These are phyloP conservation scores for Lolium rigidum DNA, from an alignment of 176 grass and related monocot genomes.

Conservation along the genomic window DNA sequence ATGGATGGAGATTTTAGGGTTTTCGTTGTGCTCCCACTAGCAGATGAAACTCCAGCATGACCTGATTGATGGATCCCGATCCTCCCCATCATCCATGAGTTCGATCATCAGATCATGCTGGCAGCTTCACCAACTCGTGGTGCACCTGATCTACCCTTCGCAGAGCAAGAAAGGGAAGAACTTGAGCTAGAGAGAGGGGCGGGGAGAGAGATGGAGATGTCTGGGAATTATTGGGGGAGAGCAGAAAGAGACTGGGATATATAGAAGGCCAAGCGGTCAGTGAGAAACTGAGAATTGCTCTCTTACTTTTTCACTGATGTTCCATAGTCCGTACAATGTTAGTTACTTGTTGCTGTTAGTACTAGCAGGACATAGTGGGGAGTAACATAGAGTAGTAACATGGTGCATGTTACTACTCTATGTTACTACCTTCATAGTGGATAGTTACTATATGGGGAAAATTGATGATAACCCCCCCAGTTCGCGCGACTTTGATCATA, in stretches of 20 bases:
- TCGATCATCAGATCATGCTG: constrained; percentile 71
- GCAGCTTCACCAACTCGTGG: constrained; percentile 75
- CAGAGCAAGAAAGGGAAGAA: background rate
- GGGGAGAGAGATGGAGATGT: background rate
- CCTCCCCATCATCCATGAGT: background rate
- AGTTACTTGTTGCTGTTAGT: background rate
- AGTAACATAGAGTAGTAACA: too few species aligned
- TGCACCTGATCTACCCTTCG: constrained; percentile 44
- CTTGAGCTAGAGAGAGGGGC: background rate
- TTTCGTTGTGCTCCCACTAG: constrained; percentile 60
- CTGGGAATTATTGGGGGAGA: background rate
- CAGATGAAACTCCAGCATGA: constrained; percentile 83
- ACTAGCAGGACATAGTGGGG: background rate
- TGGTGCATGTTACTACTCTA: too few species aligned
- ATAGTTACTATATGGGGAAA: too few species aligned
- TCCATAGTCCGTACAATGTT: background rate
- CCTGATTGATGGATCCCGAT: constrained; percentile 39
- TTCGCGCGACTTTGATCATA: too few species aligned
- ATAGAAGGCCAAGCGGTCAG: constrained; percentile 40
- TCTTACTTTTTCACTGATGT: background rate
- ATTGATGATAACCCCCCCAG: too few species aligned
- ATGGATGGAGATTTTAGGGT: constrained; percentile 32
- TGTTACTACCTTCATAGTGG: too few species aligned
- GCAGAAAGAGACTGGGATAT: constrained; percentile 27
- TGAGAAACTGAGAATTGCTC: background rate